These are phyloP conservation scores for Wilcoxina mikolae DNA, from an alignment of 495 filamentous ascomycete genomes.

Conservation along the genomic window DNA sequence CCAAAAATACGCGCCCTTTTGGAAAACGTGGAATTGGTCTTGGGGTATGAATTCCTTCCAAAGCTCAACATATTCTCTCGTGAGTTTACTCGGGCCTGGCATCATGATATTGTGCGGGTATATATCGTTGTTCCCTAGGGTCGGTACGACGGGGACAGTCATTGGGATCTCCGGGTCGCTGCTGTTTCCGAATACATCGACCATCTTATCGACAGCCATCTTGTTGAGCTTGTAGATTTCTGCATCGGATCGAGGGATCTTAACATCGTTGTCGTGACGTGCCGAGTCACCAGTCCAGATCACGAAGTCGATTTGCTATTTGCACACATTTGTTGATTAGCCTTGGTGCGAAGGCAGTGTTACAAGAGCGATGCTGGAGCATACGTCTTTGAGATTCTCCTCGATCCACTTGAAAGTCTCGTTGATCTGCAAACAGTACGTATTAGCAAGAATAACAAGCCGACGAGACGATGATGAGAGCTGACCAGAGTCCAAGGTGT, in stretches of 20 bases:
- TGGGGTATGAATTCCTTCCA: constrained; percentile 87
- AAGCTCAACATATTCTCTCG: constrained; percentile 52
- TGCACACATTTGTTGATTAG: neutral
- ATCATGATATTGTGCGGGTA: constrained; percentile 91
- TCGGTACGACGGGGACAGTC: constrained; percentile 70
- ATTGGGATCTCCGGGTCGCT: constrained; percentile 34
- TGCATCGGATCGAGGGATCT: constrained; percentile 53
- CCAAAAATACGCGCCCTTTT: constrained; percentile 85
- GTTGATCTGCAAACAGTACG: constrained; percentile 32
- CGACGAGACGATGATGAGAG: no score
- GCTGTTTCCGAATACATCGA: constrained; percentile 49
- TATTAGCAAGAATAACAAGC: no score
- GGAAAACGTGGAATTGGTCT: constrained; percentile 78
- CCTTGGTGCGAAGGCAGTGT: neutral
- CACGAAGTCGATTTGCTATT: constrained; percentile 66
- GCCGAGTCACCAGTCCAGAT: constrained; percentile 97
- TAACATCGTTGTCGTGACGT: constrained; percentile 84
- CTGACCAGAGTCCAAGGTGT: constrained; percentile 54
- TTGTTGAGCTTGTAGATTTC: constrained; percentile 66
- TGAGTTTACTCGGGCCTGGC: constrained; percentile 71
- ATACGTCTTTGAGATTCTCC: constrained; percentile 55
- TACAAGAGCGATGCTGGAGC: neutral
- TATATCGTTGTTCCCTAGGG: constrained; percentile 93
- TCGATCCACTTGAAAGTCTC: constrained; percentile 86
- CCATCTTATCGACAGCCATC: constrained; percentile 59